These are phyloP conservation scores for Eimeria tenella DNA, from an alignment of 169 alveolate genomes.

Conservation along the genomic window DNA sequence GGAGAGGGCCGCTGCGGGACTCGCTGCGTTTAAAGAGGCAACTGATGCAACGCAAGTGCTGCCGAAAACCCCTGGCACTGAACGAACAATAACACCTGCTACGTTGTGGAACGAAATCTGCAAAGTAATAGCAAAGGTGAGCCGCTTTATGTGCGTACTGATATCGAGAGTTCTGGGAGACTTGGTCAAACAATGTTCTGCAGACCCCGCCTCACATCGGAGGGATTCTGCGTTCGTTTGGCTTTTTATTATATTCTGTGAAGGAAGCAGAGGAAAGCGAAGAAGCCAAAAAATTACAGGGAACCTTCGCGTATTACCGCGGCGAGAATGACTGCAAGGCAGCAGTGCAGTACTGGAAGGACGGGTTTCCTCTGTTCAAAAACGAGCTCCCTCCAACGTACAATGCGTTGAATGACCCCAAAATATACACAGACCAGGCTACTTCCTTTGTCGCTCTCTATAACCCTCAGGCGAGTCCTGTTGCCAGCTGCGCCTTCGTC, in stretches of 20 bases:
- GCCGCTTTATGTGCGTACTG: too few relatives aligned
- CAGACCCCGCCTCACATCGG: too few relatives aligned
- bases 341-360: conserved; percentile 41
- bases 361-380: not conserved
- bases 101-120: too few relatives aligned
- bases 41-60: too few relatives aligned
- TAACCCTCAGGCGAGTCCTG: conserved; percentile 46
- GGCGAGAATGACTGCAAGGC: conserved; percentile 2
- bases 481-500: not conserved
- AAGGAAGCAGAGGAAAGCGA: too few relatives aligned
- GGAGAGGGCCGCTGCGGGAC: conserved; percentile 34
- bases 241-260: too few relatives aligned
- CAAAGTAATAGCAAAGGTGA: not conserved
- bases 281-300: not conserved
- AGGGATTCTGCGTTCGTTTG: too few relatives aligned
- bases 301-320: conserved; percentile 35
- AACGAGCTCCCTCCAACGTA: conserved; percentile 12
- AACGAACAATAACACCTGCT: too few relatives aligned
- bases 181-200: too few relatives aligned
- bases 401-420: not conserved
- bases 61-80: too few relatives aligned
- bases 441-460: conserved; percentile 49
- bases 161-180: too few relatives aligned
- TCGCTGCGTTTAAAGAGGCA: not conserved
- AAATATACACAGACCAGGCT: not conserved